Evolutionary conservation across 2,329 filamentous ascomycete genomes (phyloP), one percentile per base, ranked within the genome.

Genomic region (Fusarium humuli): DNA sequence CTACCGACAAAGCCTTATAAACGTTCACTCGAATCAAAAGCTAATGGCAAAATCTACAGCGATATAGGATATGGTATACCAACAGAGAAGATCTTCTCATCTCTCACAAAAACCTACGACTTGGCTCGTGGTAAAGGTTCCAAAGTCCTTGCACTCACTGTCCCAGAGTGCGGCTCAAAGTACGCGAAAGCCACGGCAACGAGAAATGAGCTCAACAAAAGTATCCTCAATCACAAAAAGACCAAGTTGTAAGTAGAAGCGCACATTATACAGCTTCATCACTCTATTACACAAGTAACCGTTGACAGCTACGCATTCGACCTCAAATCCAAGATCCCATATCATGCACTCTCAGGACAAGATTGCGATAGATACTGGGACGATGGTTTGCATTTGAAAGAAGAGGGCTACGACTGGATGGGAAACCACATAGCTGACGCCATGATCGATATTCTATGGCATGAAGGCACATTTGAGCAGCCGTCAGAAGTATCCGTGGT

Each of bases 121-220:
- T 77, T 86, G 4, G 81, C 86, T 3, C 80, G 90, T 3, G 73
- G 76, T 2, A 81, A 81, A 29, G 83, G 83, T 13, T 81, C 82
- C 71, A 87, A 87, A 62, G 85, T 92, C 11, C 83, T 92, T 5
- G 88, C 88, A 7, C 80, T 92, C 50, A 92, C 89, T 0, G 82
- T 92, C 4, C 88, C 88, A 1, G 89, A 91, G 69, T 83, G 82
- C 27, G 75, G 77, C 9, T 57, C 71, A 25, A 73, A 70, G 23
- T 67, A 66, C 9, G 68, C 74, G n/a, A 69, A 69, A 23, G 58
- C 83, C 22, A 76, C 78, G 20, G 65, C 69, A 29, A 76, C 73
- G 37, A 80, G 87, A 8, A 77, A 82, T 25, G 73, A 78, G 23
- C 77, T 91, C 54, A 91, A 91, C 72, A 66, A 77, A 3, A 74